Percentiles rank a stretch among this genome's conserved stretches.
phyloP scores from a whole-genome alignment of 768 basidiomycete genomes.

The Leccinum fibrillosum region DNA sequence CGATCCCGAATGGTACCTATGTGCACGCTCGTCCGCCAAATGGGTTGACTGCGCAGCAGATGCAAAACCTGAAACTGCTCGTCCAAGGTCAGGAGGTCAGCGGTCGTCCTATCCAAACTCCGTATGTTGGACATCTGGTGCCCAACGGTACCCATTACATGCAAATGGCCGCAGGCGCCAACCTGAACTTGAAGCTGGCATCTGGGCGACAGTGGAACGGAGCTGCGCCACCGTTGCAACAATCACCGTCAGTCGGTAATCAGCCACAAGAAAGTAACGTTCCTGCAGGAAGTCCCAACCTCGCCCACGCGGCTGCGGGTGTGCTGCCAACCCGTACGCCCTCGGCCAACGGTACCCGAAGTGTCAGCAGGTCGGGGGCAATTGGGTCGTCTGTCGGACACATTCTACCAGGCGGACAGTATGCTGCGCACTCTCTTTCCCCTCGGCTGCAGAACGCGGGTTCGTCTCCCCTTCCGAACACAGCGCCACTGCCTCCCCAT shows the following conservation, averaged over 20 bases:
- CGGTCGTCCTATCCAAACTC: constrained; percentile 35
- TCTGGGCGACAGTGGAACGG: constrained; percentile 40
- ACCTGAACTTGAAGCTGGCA: constrained; percentile 36
- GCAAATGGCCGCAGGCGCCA: constrained; percentile 22
- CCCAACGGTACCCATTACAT: constrained; percentile 29
- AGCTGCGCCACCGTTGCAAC: constrained; percentile 22
- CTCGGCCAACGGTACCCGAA: constrained; percentile 57
- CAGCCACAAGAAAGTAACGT: constrained; percentile 18
- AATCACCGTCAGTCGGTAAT: constrained; percentile 20
- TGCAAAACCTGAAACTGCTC: constrained; percentile 58
- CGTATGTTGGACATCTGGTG: constrained; percentile 30
- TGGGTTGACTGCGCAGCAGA: constrained; percentile 51
- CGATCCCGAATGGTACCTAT: constrained; percentile 33
- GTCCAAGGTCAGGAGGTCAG: constrained; percentile 42
- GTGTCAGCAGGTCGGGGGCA: constrained; percentile 32
- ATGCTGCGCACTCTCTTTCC: constrained; percentile 42
- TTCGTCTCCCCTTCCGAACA: constrained; percentile 44
- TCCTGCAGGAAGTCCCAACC: constrained; percentile 35
- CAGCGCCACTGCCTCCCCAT: constrained; percentile 34
- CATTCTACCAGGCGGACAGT: constrained; percentile 39
- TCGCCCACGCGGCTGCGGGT: constrained; percentile 33
- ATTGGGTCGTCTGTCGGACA: constrained; percentile 24
- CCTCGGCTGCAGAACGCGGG: constrained; percentile 47
- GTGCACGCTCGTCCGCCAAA: constrained; percentile 37
- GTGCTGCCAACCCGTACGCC: constrained; percentile 45